These are phyloP conservation scores for Pythium sp. DNA, from an alignment of 352 stramenopile genomes.

Conservation along the genomic window DNA sequence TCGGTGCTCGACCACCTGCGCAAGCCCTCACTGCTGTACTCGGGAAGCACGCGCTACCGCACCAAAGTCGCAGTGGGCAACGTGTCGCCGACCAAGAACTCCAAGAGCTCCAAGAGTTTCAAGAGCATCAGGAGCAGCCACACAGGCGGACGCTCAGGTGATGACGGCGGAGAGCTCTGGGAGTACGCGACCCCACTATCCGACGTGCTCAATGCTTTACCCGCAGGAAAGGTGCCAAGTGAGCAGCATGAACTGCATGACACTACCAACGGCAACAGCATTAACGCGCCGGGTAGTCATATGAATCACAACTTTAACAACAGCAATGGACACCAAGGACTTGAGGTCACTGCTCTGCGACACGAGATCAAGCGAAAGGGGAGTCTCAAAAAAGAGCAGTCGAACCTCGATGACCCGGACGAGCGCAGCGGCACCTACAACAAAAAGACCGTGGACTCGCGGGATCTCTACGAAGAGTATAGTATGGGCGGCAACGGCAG, in stretches of 20 bases:
- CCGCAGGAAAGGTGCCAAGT: neutral
- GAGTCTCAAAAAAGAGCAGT: conserved; percentile 8
- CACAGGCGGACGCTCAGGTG: conserved; percentile 7
- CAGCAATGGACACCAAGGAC: neutral
- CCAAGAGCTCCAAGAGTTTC: conserved; percentile 13
- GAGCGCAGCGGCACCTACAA: neutral
- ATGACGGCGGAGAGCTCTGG: conserved; percentile 5
- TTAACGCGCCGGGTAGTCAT: neutral
- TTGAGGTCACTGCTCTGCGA: neutral
- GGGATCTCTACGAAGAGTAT: conserved; percentile 15
- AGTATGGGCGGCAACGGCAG: neutral
- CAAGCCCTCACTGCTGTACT: neutral
- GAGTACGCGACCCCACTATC: conserved; percentile 8
- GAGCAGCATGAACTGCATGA: neutral
- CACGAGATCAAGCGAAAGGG: conserved; percentile 2
- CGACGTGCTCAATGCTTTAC: conserved; percentile 1
- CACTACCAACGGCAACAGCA: no score
- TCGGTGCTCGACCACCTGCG: conserved; percentile 14
- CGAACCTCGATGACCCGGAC: neutral
- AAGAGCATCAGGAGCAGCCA: conserved; percentile 9
- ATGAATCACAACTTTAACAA: neutral
- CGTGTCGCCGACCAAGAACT: conserved; percentile 1
- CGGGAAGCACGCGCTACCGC: neutral
- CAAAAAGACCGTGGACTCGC: neutral
- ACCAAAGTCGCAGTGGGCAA: conserved; percentile 15